phyloP scores from a whole-genome alignment of 2,329 filamentous ascomycete genomes.

The Penicillium sp. region DNA sequence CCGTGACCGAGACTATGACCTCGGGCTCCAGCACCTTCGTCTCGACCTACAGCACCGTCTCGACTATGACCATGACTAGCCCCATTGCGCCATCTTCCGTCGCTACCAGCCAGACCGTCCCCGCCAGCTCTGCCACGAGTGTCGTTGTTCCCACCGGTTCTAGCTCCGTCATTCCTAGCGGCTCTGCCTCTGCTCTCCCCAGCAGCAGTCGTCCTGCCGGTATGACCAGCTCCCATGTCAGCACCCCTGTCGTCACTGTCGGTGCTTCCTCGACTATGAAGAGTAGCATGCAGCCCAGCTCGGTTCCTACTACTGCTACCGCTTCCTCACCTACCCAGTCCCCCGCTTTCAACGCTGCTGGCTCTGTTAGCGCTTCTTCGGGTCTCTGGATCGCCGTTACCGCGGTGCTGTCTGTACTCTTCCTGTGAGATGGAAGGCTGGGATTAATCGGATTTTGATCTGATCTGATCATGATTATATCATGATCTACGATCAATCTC shows the following conservation, averaged over 20 bases:
- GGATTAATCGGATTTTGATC: neutral
- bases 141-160: neutral
- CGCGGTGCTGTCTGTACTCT: conserved; percentile 1
- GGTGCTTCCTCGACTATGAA: neutral
- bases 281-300: conserved; percentile 3
- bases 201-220: neutral
- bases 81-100: neutral
- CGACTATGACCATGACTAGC: conserved; percentile 2
- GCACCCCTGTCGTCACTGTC: neutral
- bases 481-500: neutral
- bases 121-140: neutral
- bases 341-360: conserved; percentile 5
- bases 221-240: neutral
- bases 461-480: neutral
- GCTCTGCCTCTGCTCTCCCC: neutral
- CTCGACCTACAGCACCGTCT: conserved; percentile 11
- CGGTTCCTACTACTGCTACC: neutral
- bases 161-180: neutral
- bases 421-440: neutral
- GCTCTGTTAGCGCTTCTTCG: neutral
- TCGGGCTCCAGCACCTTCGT: conserved; percentile 9
- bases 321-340: neutral
- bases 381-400: neutral
- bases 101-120: no score
- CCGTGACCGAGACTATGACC: conserved; percentile 10